These are phyloP conservation scores for Aureobasidium vineae DNA, from an alignment of 2,329 filamentous ascomycete genomes.

Conservation along the genomic window DNA sequence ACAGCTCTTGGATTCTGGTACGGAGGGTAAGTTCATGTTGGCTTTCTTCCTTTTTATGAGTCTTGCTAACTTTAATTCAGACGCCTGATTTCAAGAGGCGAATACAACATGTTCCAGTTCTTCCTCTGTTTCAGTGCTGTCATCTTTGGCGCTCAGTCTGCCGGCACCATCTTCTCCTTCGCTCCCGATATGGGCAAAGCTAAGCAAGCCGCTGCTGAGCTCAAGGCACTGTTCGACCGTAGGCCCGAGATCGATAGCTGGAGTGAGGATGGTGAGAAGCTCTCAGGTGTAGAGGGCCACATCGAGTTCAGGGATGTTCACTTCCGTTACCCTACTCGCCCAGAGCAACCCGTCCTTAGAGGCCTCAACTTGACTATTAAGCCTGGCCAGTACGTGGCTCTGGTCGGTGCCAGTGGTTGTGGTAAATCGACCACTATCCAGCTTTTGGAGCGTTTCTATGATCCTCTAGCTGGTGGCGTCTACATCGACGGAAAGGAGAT, in stretches of 20 bases:
- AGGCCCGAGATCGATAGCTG: conserved; percentile 79
- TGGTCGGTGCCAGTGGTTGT: conserved; percentile 92
- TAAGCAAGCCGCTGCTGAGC: conserved; percentile 73
- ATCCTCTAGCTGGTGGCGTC: conserved; percentile 75
- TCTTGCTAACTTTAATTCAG: background rate
- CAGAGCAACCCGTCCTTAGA: conserved; percentile 86
- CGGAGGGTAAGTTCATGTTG: conserved; percentile 39
- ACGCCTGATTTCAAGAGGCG: conserved; percentile 61
- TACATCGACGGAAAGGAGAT: conserved; percentile 83
- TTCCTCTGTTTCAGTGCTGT: conserved; percentile 87
- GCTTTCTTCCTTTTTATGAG: background rate
- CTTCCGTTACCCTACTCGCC: conserved; percentile 89
- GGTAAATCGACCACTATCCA: conserved; percentile 94
- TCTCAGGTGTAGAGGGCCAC: conserved; percentile 67
- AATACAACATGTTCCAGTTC: conserved; percentile 82
- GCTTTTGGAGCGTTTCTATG: conserved; percentile 90
- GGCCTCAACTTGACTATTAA: conserved; percentile 73
- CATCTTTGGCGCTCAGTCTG: conserved; percentile 89
- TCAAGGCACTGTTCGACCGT: conserved; percentile 81
- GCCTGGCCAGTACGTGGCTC: conserved; percentile 78
- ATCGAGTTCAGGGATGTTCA: conserved; percentile 92
- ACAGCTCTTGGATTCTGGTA: conserved; percentile 92
- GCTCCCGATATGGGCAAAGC: conserved; percentile 93
- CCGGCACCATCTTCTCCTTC: conserved; percentile 84
- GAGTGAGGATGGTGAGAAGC: conserved; percentile 64